Evolutionary conservation across 163 green algal genomes (phyloP).

Genomic region (Coccomyxa subellipsoidea): DNA sequence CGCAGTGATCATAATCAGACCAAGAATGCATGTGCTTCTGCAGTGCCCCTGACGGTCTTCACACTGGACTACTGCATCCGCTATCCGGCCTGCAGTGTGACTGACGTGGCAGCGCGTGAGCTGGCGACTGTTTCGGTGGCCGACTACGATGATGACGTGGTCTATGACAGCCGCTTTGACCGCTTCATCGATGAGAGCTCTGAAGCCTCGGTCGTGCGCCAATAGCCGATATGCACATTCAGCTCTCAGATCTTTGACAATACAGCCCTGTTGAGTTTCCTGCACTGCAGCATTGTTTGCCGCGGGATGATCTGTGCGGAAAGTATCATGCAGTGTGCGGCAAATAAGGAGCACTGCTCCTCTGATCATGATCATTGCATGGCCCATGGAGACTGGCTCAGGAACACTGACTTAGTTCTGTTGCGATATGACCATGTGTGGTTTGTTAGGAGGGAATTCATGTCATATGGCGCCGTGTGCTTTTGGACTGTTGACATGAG

Average conservation of each 20-base stretch:
- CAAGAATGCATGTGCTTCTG: not conserved
- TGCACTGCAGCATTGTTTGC: no score
- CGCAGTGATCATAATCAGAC: no score
- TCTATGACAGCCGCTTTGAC: not conserved
- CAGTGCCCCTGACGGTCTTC: conserved; percentile 90
- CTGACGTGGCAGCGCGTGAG: conserved; percentile 63
- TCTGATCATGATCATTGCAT: no score
- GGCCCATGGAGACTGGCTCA: no score
- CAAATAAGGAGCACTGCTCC: no score
- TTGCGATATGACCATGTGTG: no score
- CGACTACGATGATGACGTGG: conserved; percentile 2
- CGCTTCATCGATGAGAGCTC: not conserved
- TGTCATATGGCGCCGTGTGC: no score
- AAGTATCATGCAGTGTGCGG: no score
- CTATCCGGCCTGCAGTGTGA: conserved; percentile 68
- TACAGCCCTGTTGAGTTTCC: not conserved
- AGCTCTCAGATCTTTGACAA: not conserved
- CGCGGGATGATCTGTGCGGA: no score
- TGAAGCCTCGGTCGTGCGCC: not conserved
- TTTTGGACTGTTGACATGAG: no score
- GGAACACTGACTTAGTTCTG: no score
- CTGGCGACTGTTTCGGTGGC: conserved; percentile 37
- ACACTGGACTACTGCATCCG: conserved; percentile 87
- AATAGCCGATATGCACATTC: not conserved
- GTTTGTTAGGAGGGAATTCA: no score